phyloP scores from a whole-genome alignment of 2,329 filamentous ascomycete species.

The Aspergillus hortae region DNA sequence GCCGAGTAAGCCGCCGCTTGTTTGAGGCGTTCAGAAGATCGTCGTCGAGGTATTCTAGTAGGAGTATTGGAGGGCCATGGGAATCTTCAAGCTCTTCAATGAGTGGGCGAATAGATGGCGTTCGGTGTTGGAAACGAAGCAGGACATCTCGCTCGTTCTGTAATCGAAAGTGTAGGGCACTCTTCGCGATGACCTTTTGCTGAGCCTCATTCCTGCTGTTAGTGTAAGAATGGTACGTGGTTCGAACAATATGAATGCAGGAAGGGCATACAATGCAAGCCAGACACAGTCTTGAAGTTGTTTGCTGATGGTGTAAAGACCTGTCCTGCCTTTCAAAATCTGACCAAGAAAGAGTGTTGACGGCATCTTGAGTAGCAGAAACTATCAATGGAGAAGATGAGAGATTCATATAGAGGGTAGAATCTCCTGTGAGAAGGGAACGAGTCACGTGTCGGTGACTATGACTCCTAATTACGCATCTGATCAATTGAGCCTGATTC shows the following conservation, averaged over 20 bases:
- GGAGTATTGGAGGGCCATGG: slow-evolving; percentile 14
- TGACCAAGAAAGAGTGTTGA: not conserved
- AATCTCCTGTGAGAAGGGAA: too few species aligned
- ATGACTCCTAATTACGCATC: too few species aligned
- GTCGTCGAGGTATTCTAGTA: slow-evolving; percentile 23
- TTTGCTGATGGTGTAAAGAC: slow-evolving; percentile 11
- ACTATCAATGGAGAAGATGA: not conserved
- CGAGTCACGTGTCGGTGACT: too few species aligned
- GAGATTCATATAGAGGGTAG: too few species aligned
- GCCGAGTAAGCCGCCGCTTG: slow-evolving; percentile 11
- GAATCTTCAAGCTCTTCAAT: slow-evolving; percentile 22
- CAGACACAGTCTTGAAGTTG: slow-evolving; percentile 16
- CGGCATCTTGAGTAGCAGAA: not conserved
- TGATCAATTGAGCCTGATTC: too few species aligned
- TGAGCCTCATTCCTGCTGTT: slow-evolving; percentile 9
- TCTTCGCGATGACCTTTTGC: slow-evolving; percentile 16
- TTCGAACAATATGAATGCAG: not conserved
- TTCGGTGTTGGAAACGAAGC: slow-evolving; percentile 19
- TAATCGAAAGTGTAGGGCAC: slow-evolving; percentile 18
- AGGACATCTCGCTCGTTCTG: slow-evolving; percentile 25
- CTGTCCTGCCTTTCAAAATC: slow-evolving; percentile 7
- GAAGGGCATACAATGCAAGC: slow-evolving; percentile 14
- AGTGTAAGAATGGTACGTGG: not conserved
- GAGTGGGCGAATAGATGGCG: slow-evolving; percentile 16
- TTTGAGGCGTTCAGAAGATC: slow-evolving; percentile 18